These are phyloP conservation scores for Penicillium pulvis DNA, from an alignment of 495 filamentous ascomycete species.

Conservation along the genomic window DNA sequence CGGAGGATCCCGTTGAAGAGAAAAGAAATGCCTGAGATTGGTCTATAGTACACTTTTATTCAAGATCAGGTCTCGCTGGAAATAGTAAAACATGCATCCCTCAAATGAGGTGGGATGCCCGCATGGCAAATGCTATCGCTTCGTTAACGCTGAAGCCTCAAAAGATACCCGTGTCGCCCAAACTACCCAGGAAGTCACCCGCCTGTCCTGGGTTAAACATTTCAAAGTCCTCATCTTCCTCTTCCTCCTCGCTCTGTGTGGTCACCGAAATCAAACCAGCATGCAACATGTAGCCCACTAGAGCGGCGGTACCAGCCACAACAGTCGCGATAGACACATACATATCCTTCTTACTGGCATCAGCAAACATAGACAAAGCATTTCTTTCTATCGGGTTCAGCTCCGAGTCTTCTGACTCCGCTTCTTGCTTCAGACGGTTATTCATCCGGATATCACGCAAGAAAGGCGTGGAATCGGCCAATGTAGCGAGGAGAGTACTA, in stretches of 20 bases:
- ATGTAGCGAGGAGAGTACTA: conserved; percentile 37
- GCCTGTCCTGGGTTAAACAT: conserved; percentile 14
- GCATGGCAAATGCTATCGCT: neutral
- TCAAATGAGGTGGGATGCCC: neutral
- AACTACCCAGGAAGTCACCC: conserved; percentile 25
- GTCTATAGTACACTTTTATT: conserved; percentile 17
- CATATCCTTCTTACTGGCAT: conserved; percentile 36
- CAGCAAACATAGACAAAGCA: conserved; percentile 29
- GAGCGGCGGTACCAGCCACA: conserved; percentile 36
- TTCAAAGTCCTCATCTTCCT: conserved; percentile 10
- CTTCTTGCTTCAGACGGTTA: conserved; percentile 36
- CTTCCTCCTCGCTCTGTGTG: conserved; percentile 13
- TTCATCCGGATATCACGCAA: conserved; percentile 40
- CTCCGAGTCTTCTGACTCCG: conserved; percentile 29
- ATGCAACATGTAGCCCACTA: conserved; percentile 46
- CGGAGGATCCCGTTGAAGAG: neutral
- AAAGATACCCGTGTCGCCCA: neutral
- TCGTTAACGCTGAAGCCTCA: conserved; percentile 2
- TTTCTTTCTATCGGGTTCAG: conserved; percentile 29
- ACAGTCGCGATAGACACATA: conserved; percentile 42
- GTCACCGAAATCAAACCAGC: conserved; percentile 30
- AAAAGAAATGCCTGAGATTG: conserved; percentile 48
- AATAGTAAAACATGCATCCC: conserved; percentile 6
- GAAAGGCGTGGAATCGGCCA: conserved; percentile 46
- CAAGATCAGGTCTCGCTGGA: conserved; percentile 9